Percentiles rank a stretch among this genome's conserved stretches.
phyloP scores from a whole-genome alignment of 345 rosid species.

The Anacardium occidentale region DNA sequence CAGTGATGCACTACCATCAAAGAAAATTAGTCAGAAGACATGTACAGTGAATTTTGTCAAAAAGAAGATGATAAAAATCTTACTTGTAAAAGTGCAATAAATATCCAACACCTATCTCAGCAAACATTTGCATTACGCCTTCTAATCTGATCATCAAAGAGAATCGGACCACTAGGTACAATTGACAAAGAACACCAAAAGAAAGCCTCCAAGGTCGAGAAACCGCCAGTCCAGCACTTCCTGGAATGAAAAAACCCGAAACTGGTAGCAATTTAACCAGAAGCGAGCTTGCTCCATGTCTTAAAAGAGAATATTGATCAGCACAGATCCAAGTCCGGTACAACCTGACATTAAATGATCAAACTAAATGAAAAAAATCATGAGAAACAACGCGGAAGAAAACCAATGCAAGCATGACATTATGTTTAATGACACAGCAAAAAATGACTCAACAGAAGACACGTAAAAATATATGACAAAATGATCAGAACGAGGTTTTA shows the following conservation, averaged over 20 bases:
- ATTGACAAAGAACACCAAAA: conserved; percentile 78
- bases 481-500: background rate
- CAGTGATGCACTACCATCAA: conserved; percentile 34
- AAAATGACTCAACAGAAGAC: background rate
- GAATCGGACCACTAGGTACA: conserved; percentile 68
- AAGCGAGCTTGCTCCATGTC: conserved; percentile 71
- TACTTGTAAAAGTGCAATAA: conserved; percentile 46
- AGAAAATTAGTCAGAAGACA: conserved; percentile 20
- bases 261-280: conserved; percentile 61
- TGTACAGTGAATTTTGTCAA: background rate
- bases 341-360: conserved; percentile 44
- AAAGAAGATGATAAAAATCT: conserved; percentile 12
- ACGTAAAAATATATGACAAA: background rate
- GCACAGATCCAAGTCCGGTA: conserved; percentile 45
- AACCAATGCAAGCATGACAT: background rate
- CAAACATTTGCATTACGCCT: conserved; percentile 58
- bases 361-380: conserved; percentile 3
- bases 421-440: background rate
- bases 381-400: background rate
- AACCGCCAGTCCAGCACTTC: conserved; percentile 93
- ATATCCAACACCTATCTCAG: conserved; percentile 57
- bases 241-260: conserved; percentile 62
- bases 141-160: conserved; percentile 39
- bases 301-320: conserved; percentile 33
- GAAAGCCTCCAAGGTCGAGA: conserved; percentile 61